phyloP scores from a whole-genome alignment of 495 filamentous ascomycete genomes.

The Acidomyces sp. region DNA sequence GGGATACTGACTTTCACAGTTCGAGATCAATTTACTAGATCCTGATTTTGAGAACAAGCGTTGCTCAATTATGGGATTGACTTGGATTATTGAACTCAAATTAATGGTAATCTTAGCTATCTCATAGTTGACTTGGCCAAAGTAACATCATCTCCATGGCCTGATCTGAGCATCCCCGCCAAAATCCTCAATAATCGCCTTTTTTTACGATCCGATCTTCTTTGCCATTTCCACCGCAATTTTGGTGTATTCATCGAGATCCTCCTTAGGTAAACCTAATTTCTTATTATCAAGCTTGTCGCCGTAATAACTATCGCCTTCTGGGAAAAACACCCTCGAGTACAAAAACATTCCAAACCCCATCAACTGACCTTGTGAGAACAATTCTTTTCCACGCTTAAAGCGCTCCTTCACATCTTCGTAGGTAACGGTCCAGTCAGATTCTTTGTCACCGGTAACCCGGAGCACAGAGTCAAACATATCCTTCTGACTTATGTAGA shows the following conservation, averaged over 20 bases:
- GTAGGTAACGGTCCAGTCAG: conserved; percentile 43
- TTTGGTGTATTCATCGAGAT: conserved; percentile 45
- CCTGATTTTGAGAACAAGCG: no score
- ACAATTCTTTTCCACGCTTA: conserved; percentile 28
- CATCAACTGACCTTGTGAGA: conserved; percentile 35
- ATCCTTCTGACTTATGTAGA: conserved; percentile 33
- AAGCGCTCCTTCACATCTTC: conserved; percentile 34
- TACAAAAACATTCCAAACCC: conserved; percentile 45
- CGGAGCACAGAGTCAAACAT: conserved; percentile 37
- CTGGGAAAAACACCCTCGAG: conserved; percentile 36
- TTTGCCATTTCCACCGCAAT: conserved; percentile 13
- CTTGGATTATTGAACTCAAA: no score
- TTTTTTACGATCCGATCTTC: no score
- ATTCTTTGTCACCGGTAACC: conserved; percentile 37
- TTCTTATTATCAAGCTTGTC: conserved; percentile 33
- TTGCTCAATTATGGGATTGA: no score
- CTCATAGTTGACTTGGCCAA: no score
- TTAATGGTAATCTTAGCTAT: no score
- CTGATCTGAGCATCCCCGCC: no score
- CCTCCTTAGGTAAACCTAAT: conserved; percentile 44
- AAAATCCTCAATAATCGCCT: no score
- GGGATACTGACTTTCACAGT: no score
- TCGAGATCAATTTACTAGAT: no score
- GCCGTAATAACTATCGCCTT: conserved; percentile 34
- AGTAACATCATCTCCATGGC: no score